Conservation (phyloP, 1,284 basidiomycete species). For the Neonothopanus nambi region DNA sequence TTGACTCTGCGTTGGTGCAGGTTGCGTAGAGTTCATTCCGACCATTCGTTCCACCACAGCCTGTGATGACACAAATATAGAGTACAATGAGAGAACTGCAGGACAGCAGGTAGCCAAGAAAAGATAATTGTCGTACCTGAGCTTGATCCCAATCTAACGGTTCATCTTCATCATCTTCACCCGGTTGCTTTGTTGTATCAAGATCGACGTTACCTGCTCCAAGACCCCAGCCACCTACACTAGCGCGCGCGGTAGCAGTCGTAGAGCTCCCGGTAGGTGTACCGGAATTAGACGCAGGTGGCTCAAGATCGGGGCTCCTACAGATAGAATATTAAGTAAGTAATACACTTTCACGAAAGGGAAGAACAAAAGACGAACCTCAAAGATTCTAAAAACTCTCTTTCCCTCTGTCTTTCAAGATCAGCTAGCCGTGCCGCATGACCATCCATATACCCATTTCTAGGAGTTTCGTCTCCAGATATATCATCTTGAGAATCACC, state of each 20-base stretch:
- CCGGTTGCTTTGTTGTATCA: constrained; percentile 23
- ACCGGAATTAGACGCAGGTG: not conserved
- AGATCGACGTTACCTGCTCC: constrained; percentile 54
- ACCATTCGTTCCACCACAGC: constrained; percentile 65
- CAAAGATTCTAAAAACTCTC: constrained; percentile 59
- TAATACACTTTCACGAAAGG: not conserved
- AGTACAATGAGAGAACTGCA: constrained; percentile 1
- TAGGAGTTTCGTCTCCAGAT: constrained; percentile 56
- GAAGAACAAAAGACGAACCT: constrained; percentile 32
- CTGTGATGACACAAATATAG: constrained; percentile 34
- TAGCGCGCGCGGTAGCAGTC: constrained; percentile 38
- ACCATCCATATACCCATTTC: constrained; percentile 35
- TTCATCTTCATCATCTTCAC: constrained; percentile 47
- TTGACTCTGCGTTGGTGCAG: no score
- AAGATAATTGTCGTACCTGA: constrained; percentile 42
- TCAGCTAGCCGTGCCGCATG: constrained; percentile 28
- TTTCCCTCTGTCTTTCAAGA: constrained; percentile 46
- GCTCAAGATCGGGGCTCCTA: constrained; percentile 46
- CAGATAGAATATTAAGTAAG: constrained; percentile 4
- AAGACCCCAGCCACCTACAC: constrained; percentile 67
- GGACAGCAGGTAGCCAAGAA: not conserved
- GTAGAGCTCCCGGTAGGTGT: constrained; percentile 9
- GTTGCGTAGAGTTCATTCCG: constrained; percentile 43
- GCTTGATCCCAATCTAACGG: constrained; percentile 64
- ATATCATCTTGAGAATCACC: constrained; percentile 37